Evolutionary conservation across 2,329 filamentous ascomycete species (phyloP), one percentile per base, ranked within the genome.

Genomic region (Penicillium decumbens): DNA sequence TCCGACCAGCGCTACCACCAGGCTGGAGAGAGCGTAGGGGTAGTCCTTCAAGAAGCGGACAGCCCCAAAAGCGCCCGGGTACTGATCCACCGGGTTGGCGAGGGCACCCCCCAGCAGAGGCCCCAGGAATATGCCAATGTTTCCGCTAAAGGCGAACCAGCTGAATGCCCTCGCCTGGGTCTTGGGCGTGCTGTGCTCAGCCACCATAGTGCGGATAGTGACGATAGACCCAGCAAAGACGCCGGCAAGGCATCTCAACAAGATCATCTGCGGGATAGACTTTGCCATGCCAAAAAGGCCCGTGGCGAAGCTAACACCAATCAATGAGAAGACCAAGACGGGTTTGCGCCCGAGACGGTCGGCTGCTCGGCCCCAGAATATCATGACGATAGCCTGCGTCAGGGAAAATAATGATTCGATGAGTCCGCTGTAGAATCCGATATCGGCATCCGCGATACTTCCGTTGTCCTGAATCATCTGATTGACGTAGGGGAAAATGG

Each of bases 401-500:
- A 85, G 71, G 2, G 83, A 87, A 70, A 91, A 92, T 27, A 89
- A 70, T 0, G 77, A 79, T 61, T 81, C 78, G 64, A 92, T 89
- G 10, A 90, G 72, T 2, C 88, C 88, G 49, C 78, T 82, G 73
- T 89, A 92, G 72, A 91, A 92, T 1, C 88, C 88, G 3, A 89
- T 82, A 65, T 89, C 84, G n/a, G 78, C 71, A 39, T 80, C 73
- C 1, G 76, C 66, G 2, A 92, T 69, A 9, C 75, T 62, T 8
- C 86, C 87, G 50, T 83, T 85, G 49, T 80, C 75, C 66, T 80
- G 74, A 32, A 88, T 82, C 88, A 92, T 92, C 63, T 85, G 75
- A 61, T 84, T 88, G 68, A 93, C 80, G 70, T 87, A 92, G 0
- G 88, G 86, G 60, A 92, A 87, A 65, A 92, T 89, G 65, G 78